phyloP scores from a whole-genome alignment of 371 early-diverging fungal genomes.

The Gilbertella persicaria region DNA sequence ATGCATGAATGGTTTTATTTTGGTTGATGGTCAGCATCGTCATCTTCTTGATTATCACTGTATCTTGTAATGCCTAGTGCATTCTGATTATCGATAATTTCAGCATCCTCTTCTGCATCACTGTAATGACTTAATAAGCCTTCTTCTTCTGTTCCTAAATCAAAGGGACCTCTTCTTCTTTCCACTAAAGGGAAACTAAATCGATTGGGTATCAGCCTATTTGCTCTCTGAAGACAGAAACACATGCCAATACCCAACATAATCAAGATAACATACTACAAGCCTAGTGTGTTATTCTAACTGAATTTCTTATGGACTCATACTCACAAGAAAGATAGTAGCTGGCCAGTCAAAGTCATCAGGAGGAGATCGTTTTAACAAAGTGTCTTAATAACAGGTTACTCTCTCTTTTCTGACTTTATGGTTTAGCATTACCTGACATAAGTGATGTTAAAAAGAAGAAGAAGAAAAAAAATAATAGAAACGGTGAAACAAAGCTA shows the following conservation, averaged over 20 bases:
- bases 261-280: slow-evolving; percentile 32
- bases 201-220: slow-evolving; percentile 42
- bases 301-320: not conserved
- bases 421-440: not conserved
- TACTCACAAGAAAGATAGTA: slow-evolving; percentile 33
- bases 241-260: slow-evolving; percentile 43
- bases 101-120: slow-evolving; percentile 21
- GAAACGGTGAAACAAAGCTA: too few relatives aligned
- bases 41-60: slow-evolving; percentile 1
- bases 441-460: not conserved
- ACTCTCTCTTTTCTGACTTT: not conserved
- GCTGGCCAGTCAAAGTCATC: slow-evolving; percentile 40
- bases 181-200: slow-evolving; percentile 41
- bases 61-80: not conserved
- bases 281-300: not conserved
- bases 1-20: not conserved
- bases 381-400: not conserved
- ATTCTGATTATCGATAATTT: slow-evolving; percentile 14
- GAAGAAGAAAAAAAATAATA: not conserved
- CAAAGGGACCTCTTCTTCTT: slow-evolving; percentile 21
- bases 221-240: slow-evolving; percentile 41
- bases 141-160: slow-evolving; percentile 33
- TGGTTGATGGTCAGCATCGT: not conserved
- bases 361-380: slow-evolving; percentile 20
- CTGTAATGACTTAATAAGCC: slow-evolving; percentile 32